Base-by-base conservation (phyloP, 441 rosid genomes). In the Populus trichocarpa region DNA sequence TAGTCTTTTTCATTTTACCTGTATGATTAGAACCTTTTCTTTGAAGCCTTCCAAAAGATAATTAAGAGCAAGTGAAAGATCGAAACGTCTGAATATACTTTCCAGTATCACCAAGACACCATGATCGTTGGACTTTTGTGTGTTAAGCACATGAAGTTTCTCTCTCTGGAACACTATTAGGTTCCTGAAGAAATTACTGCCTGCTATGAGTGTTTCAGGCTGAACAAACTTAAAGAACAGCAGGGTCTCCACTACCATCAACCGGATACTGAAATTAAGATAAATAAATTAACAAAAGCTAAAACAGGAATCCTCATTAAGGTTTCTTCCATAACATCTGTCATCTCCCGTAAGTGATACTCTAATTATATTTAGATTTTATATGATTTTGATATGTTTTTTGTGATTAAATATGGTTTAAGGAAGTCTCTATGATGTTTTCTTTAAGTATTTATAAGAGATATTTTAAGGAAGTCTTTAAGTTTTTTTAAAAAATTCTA, bases 51-150 rank as follows among this genome's bases (percentile, higher is more conserved):
- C 82, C 85, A 95, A 83, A 71, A 93, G 95, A 82, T 83, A 88
- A 78, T 93, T 95, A 71, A 95, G 86, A 75, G 97, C 95, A 76
- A 93, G 83, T 12, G 99, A 92, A 77, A 92, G 98, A 78, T 92
- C 80, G 83, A 92, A 85, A 77, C 25, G 25, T 25, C 93, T 89
- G 77, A 95, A 91, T 65, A 95, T 88, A 73, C 98, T 90, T 86
- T 92, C 98, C 77, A 93, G 86, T 73, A 95, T 96, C 82, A 83
- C 88, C 30, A 78, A 76, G 64, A 71, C 97, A 57, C 99, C 99
- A 1, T 97, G 99, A 86, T 95, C 98, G 73, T 68, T 77, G 7
- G 99, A 95, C 98, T 95, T 35, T 40, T 40, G 73, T 61, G 35
- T 20, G 86, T 91, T 80, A 94, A 91, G 86, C 79, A 3, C 87